Evolutionary conservation across 1,284 basidiomycete species (phyloP), one percentile per base, ranked within the genome.

Genomic region (Caloboletus firmus): DNA sequence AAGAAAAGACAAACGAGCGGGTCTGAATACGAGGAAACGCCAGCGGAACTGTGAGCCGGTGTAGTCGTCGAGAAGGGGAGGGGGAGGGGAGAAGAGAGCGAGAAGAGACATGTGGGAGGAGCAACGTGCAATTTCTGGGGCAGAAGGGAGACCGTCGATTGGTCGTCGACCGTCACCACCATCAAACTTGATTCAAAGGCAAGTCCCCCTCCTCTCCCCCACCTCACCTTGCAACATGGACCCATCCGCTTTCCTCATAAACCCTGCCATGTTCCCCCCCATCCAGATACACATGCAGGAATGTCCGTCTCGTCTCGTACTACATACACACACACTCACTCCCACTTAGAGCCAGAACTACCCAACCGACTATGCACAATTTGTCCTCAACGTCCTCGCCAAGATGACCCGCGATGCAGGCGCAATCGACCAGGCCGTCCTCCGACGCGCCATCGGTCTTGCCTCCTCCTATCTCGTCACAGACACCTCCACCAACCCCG

Each of bases 21-120:
- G 93, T 47, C 91, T 77, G 74, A 95, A 91, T 42, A 85, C 82
- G 62, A 95, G 73, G 59, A 84, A 78, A 67, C 81, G 87, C 86
- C 87, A 93, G 58, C 73, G 77, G 67, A 78, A 84, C 70, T 95
- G 80, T 45, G 81, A 69, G 17, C 91, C 87, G 20, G 77, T 68
- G 62, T 86, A 88, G 31, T 83, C 74, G 10, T 72, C 67, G 3
- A 76, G 76, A 3, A 75, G 64, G 32, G 87, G 80, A 15, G 81
- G 79, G 55, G 84, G 65, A 52, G 60, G 62, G 13, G 74, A 63
- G 50, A 84, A 58, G 45, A 85, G 46, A 45, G 76, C 71, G 58
- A 68, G 67, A 35, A 82, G 55, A 13, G 59, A 57, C 65, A 66
- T 39, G 26, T 68, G 52, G 30, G 22, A 15, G 6, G 39, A 18